Base-by-base conservation (phyloP, 495 filamentous ascomycete species). In the Daldinia decipiens region DNA sequence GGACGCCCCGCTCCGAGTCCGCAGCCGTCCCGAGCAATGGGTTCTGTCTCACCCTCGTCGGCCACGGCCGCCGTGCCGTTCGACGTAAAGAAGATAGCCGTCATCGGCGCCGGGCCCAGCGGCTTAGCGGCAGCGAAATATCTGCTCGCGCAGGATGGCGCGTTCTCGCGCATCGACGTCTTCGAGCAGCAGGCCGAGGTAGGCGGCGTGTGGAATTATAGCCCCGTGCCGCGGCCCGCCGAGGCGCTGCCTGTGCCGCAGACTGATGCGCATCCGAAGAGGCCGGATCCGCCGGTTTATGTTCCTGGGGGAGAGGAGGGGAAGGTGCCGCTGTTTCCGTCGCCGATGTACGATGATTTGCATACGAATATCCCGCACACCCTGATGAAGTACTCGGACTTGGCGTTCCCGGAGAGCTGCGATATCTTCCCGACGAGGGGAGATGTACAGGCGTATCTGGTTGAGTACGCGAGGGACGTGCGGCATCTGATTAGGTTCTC, bases 131-230 rank as follows among this genome's bases (percentile, higher is more conserved):
- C 88, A 5, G 90, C 91, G 29, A 94, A 90, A 74, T 93, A 92
- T 68, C 82, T 97, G 17, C 78, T 88, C 4, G 92, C 91, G 31
- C 92, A 97, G 72, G 59, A 56, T 7, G 85, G 85, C 51, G 80
- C 79, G 15, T 96, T 97, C 67, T 78, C 87, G 29, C 85, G 75
- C 29, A 91, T 98, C 61, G 87, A 88, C 70, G 81, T 98, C 53
- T 95, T 89, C 73, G 95, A 98, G 74, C 93, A 96, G 77, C 89
- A 92, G 67, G 80, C 79, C 54, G 84, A 86, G 12, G 85, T 89
- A 5, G 94, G 93, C 57, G 95, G 95, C 4, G 87, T 92, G 5
- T 98, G 95, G 95, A 90, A 95, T 71, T 92, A 90, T 74, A 88
- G 84, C 45, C 79, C 81, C 9, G 45, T 53, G n/a, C 59, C 81